Conservation (phyloP, 257 asterid genomes). For the Jacaranda mimosifolia region DNA sequence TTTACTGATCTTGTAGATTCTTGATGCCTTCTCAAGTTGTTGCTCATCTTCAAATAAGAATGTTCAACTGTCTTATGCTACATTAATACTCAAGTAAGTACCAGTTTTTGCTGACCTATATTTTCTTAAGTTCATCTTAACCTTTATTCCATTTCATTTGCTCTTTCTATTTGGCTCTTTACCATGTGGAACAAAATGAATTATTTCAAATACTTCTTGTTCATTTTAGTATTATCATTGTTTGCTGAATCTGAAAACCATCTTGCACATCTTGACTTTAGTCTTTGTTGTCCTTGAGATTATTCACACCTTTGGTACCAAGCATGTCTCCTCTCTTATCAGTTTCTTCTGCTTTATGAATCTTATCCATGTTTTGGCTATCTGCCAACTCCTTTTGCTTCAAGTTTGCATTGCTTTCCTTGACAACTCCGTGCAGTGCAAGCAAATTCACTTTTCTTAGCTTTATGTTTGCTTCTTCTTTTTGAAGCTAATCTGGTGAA, state of each 20-base stretch:
- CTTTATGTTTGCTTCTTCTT: not conserved
- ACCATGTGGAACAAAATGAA: slow-evolving; percentile 5
- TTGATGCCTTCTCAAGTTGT: slow-evolving; percentile 83
- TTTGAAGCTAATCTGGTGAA: slow-evolving; percentile 13
- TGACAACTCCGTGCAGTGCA: slow-evolving; percentile 5
- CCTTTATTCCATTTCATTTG: slow-evolving; percentile 8
- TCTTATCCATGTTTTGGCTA: not conserved
- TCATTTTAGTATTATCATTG: slow-evolving; percentile 23
- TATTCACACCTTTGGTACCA: not conserved
- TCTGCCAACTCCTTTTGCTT: not conserved
- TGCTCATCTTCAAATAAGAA: slow-evolving; percentile 88
- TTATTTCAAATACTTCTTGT: not conserved
- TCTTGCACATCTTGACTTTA: slow-evolving; percentile 6
- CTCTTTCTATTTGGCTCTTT: slow-evolving; percentile 17
- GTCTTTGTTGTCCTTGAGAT: slow-evolving; percentile 2
- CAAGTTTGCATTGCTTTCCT: not conserved
- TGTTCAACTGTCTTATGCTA: slow-evolving; percentile 86
- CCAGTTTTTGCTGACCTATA: not conserved
- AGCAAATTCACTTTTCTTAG: not conserved
- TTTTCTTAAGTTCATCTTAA: not conserved
- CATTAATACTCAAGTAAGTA: slow-evolving; percentile 94
- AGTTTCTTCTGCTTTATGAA: slow-evolving; percentile 31
- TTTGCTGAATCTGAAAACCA: slow-evolving; percentile 13
- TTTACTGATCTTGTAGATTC: slow-evolving; percentile 68
- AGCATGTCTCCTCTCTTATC: not conserved